Evolutionary conservation across 2,329 filamentous ascomycete genomes (phyloP).

Genomic region (Plenodomus lindquistii): DNA sequence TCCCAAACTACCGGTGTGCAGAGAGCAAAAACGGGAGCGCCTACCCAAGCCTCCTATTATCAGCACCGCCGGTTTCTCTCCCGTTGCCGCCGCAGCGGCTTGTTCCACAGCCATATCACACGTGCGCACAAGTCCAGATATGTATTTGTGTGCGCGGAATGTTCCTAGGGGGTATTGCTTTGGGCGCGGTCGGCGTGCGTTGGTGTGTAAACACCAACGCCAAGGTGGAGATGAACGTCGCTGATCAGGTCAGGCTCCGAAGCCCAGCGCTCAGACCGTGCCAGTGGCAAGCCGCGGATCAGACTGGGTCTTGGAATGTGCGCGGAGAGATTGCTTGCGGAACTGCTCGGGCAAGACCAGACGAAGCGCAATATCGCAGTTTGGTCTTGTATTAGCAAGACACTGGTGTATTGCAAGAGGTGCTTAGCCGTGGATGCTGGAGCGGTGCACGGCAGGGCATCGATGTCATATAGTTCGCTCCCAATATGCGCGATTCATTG

Average conservation of each 20-base stretch:
- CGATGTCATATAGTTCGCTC: conserved; percentile 14
- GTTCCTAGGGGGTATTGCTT: conserved; percentile 7
- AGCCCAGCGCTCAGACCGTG: conserved; percentile 17
- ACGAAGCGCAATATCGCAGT: background rate
- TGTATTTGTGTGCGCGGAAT: conserved; percentile 13
- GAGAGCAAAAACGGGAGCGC: background rate
- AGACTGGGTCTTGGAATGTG: background rate
- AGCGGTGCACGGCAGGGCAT: conserved; percentile 14
- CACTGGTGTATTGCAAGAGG: background rate
- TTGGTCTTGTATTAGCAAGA: background rate
- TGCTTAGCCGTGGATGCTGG: conserved; percentile 1
- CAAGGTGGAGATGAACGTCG: conserved; percentile 19
- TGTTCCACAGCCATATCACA: conserved; percentile 28
- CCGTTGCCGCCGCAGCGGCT: conserved; percentile 11
- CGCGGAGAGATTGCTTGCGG: background rate
- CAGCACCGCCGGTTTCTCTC: conserved; percentile 51
- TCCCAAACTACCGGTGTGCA: background rate
- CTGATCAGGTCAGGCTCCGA: conserved; percentile 7
- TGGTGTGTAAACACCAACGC: conserved; percentile 12
- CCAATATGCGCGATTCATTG: conserved; percentile 19
- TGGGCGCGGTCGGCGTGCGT: conserved; percentile 14
- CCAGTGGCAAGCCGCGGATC: conserved; percentile 2
- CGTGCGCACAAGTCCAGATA: conserved; percentile 8
- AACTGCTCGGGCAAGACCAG: background rate
- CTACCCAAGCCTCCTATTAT: conserved; percentile 57